Conservation (phyloP, 1,139 yeast genomes). For the Zygoascus sp. region DNA sequence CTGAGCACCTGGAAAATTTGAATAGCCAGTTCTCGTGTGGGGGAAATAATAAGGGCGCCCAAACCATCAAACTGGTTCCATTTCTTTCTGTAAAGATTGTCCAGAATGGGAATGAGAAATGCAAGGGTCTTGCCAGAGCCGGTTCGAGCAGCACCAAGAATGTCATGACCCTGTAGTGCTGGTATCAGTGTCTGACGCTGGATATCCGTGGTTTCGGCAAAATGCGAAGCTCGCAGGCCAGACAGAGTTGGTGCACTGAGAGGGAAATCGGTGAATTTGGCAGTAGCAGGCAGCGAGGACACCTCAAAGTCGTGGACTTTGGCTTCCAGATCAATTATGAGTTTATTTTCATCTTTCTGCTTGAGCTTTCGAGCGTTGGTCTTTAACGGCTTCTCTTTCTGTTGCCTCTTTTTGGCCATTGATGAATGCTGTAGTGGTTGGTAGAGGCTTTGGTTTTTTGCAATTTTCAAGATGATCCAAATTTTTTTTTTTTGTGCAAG, state of each 20-base stretch:
- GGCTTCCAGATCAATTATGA: conserved; percentile 28
- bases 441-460: background rate
- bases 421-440: background rate
- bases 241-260: conserved; percentile 57
- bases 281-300: conserved; percentile 15
- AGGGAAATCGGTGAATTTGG: conserved; percentile 59
- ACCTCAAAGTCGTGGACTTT: conserved; percentile 24
- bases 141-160: conserved; percentile 90
- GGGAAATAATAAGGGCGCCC: conserved; percentile 87
- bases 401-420: conserved; percentile 15
- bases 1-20: conserved; percentile 89
- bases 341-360: conserved; percentile 24
- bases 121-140: conserved; percentile 97
- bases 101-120: conserved; percentile 79
- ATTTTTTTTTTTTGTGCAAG: conserved; percentile 4
- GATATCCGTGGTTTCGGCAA: conserved; percentile 75
- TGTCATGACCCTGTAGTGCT: conserved; percentile 75
- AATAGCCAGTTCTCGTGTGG: conserved; percentile 90
- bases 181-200: conserved; percentile 76
- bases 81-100: conserved; percentile 60
- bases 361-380: conserved; percentile 15
- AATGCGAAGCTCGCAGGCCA: conserved; percentile 67
- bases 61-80: conserved; percentile 91
- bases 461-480: background rate
- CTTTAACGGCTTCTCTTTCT: conserved; percentile 12